Evolutionary conservation across 1,139 yeast genomes (phyloP).

Genomic region (Hansenula sp.): DNA sequence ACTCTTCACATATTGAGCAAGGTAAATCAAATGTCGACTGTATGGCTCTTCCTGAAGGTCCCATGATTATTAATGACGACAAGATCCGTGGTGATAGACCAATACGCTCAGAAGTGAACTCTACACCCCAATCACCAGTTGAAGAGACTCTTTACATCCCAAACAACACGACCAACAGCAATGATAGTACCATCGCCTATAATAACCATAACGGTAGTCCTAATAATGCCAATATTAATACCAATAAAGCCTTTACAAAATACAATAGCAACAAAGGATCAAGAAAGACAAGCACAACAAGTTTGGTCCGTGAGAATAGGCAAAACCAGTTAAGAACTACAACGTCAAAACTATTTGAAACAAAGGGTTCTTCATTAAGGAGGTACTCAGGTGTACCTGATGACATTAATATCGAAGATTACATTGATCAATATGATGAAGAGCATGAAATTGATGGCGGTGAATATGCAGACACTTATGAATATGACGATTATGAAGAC

Average conservation of each 20-base stretch:
- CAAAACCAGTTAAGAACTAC: slow-evolving; percentile 52
- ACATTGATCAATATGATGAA: slow-evolving; percentile 43
- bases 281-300: slow-evolving; percentile 15
- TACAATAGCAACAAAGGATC: slow-evolving; percentile 15
- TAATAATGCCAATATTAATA: slow-evolving; percentile 5
- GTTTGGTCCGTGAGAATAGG: slow-evolving; percentile 5
- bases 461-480: slow-evolving; percentile 26
- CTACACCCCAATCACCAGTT: neutral
- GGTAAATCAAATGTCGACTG: neutral
- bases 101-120: neutral
- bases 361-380: slow-evolving; percentile 67
- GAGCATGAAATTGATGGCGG: slow-evolving; percentile 32
- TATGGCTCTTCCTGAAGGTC: no score
- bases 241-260: slow-evolving; percentile 13
- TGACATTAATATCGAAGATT: slow-evolving; percentile 63
- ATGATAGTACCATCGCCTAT: no score
- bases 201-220: slow-evolving; percentile 2
- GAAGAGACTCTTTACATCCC: neutral
- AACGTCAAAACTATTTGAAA: slow-evolving; percentile 67
- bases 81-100: neutral
- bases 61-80: no score
- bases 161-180: no score
- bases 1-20: neutral
- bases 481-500: slow-evolving; percentile 23
- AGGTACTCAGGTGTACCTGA: slow-evolving; percentile 71